A percentile compares a stretch with the other conserved stretches of the same genome.
Evolutionary conservation across 2,329 filamentous ascomycete species (phyloP).

Genomic region (Aspergillus ochraceoroseus): DNA sequence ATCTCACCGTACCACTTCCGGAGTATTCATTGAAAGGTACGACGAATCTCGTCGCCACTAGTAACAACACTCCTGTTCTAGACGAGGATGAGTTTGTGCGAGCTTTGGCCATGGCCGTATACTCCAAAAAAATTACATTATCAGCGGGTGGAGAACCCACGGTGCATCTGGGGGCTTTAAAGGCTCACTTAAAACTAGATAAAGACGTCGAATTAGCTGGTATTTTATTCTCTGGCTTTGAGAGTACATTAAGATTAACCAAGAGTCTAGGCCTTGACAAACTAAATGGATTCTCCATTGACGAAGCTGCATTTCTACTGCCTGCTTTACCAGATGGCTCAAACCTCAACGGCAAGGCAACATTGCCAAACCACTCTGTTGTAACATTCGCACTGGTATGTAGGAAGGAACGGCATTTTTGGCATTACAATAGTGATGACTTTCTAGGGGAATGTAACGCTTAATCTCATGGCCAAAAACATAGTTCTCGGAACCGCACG

Average conservation of each 20-base stretch:
- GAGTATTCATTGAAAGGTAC: slow-evolving; percentile 20
- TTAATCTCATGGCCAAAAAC: slow-evolving; percentile 44
- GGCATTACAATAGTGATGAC: neutral
- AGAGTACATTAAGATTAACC: neutral
- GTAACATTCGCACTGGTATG: slow-evolving; percentile 38
- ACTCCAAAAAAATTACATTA: slow-evolving; percentile 35
- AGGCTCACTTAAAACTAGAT: slow-evolving; percentile 38
- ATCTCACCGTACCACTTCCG: slow-evolving; percentile 17
- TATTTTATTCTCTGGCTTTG: neutral
- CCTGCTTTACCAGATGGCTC: slow-evolving; percentile 37
- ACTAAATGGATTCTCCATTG: slow-evolving; percentile 40
- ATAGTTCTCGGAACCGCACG: slow-evolving; percentile 40
- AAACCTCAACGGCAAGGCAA: slow-evolving; percentile 44
- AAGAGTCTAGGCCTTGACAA: slow-evolving; percentile 34
- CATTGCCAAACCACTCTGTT: slow-evolving; percentile 45
- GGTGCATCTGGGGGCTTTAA: slow-evolving; percentile 41
- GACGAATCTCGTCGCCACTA: slow-evolving; percentile 35
- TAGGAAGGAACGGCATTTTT: too few species aligned
- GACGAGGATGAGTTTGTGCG: slow-evolving; percentile 41
- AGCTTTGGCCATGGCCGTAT: slow-evolving; percentile 43
- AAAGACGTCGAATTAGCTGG: slow-evolving; percentile 43
- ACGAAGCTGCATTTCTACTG: slow-evolving; percentile 37
- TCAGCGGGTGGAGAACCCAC: slow-evolving; percentile 38
- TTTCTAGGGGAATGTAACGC: slow-evolving; percentile 43
- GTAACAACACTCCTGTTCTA: slow-evolving; percentile 36